Conservation (phyloP, 768 basidiomycete species). For the Tylopilus vinaceipallidus region DNA sequence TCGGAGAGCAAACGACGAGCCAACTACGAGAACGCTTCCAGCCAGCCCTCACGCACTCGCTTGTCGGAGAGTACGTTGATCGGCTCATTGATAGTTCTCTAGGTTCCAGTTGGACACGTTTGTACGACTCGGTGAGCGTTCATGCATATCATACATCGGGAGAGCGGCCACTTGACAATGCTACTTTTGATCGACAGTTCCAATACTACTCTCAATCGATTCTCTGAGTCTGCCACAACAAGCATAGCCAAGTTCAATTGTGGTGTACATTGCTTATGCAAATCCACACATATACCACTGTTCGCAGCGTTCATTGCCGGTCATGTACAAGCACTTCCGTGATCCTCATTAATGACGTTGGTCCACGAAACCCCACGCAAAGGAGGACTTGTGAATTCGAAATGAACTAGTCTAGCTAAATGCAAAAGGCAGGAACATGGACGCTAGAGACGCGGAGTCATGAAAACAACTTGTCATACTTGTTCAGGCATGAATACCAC, state of each 20-base stretch:
- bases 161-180: background rate
- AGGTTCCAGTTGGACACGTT: constrained; percentile 90
- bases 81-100: constrained; percentile 85
- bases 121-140: constrained; percentile 86
- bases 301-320: background rate
- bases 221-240: constrained; percentile 40
- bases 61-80: constrained; percentile 88
- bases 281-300: background rate
- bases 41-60: constrained; percentile 78
- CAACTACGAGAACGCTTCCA: constrained; percentile 93
- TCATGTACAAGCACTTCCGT: constrained; percentile 3
- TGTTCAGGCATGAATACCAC: constrained; percentile 86
- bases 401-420: background rate
- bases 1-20: constrained; percentile 87
- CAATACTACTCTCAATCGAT: constrained; percentile 95
- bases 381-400: background rate
- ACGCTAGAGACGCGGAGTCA: constrained; percentile 7
- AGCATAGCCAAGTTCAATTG: background rate
- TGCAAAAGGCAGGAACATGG: background rate
- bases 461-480: constrained; percentile 64
- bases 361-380: background rate
- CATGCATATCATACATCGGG: background rate
- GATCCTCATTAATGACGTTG: background rate
- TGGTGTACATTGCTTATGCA: background rate
- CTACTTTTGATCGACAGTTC: constrained; percentile 49